Evolutionary conservation across 2,329 filamentous ascomycete species (phyloP).

Genomic region (Lachnellula hyalina): DNA sequence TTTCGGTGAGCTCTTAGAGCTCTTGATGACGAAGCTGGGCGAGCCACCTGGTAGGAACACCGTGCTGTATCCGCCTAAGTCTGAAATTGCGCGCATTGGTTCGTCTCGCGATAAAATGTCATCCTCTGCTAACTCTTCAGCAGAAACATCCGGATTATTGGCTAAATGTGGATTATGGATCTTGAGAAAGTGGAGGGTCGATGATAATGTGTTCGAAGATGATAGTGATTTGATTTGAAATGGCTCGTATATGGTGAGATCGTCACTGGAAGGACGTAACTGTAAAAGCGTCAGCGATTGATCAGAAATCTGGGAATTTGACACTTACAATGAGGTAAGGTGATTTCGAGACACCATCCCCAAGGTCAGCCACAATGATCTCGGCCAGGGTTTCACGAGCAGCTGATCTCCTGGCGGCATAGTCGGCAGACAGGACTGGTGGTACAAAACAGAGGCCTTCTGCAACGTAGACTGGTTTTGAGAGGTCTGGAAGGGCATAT

Average conservation of each 20-base stretch:
- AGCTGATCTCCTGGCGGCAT: conserved; percentile 62
- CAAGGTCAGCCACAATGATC: conserved; percentile 77
- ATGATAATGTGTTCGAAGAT: conserved; percentile 18
- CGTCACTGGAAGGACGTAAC: conserved; percentile 74
- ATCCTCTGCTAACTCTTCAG: conserved; percentile 45
- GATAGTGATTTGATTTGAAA: conserved; percentile 44
- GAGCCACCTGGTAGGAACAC: conserved; percentile 79
- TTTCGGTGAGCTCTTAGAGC: conserved; percentile 69
- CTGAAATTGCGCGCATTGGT: conserved; percentile 42
- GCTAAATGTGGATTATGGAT: conserved; percentile 63
- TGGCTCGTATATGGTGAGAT: conserved; percentile 83
- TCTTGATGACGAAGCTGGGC: conserved; percentile 77
- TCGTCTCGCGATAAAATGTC: conserved; percentile 37
- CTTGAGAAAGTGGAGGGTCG: conserved; percentile 70
- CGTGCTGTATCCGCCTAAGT: conserved; percentile 71
- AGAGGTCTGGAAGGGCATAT: conserved; percentile 69
- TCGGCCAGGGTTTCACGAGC: conserved; percentile 72
- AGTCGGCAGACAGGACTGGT: conserved; percentile 67
- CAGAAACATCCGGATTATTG: conserved; percentile 44
- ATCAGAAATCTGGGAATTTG: neutral
- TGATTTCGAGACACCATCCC: conserved; percentile 62
- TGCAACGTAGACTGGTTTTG: conserved; percentile 65
- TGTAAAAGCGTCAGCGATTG: conserved; percentile 31
- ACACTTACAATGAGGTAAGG: conserved; percentile 75
- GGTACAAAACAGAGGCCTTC: conserved; percentile 76